phyloP scores from a whole-genome alignment of 371 early-diverging fungal species.

The Entomophthora muscae region DNA sequence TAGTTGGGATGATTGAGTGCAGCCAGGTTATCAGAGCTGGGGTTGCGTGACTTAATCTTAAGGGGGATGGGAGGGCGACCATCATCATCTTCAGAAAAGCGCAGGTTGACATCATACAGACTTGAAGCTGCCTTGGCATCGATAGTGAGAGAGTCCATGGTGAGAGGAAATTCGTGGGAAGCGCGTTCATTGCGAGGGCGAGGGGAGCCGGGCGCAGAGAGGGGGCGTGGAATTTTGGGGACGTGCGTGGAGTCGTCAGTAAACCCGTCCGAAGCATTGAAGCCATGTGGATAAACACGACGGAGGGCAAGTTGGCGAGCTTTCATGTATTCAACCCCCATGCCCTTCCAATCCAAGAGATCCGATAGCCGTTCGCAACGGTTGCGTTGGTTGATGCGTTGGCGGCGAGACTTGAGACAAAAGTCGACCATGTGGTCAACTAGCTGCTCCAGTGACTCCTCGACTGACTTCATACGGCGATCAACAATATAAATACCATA shows the following conservation, averaged over 20 bases:
- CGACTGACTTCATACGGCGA: conserved; percentile 76
- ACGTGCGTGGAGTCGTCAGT: conserved; percentile 17
- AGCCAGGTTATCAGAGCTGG: background rate
- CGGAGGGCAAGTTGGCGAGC: conserved; percentile 86
- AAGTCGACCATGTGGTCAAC: conserved; percentile 78
- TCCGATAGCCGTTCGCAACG: conserved; percentile 88
- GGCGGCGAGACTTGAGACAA: conserved; percentile 82
- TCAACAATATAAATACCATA: conserved; percentile 96
- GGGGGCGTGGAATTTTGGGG: conserved; percentile 56
- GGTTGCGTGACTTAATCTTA: conserved; percentile 7
- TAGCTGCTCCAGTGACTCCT: conserved; percentile 82
- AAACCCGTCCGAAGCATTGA: conserved; percentile 25
- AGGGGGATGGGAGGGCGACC: conserved; percentile 8
- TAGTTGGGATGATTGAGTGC: background rate
- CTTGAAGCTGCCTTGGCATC: background rate
- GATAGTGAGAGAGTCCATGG: conserved; percentile 5
- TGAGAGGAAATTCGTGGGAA: conserved; percentile 11
- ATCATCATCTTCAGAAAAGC: conserved; percentile 4
- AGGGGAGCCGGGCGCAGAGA: conserved; percentile 61
- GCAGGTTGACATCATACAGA: background rate
- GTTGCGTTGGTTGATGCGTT: conserved; percentile 94
- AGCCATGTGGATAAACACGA: conserved; percentile 71
- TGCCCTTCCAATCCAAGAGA: conserved; percentile 94
- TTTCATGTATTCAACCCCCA: conserved; percentile 93
- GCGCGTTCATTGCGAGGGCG: conserved; percentile 10